Evolutionary conservation across 352 stramenopile genomes (phyloP), one percentile per base, ranked within the genome.

Genomic region (Albugo laibachii): DNA sequence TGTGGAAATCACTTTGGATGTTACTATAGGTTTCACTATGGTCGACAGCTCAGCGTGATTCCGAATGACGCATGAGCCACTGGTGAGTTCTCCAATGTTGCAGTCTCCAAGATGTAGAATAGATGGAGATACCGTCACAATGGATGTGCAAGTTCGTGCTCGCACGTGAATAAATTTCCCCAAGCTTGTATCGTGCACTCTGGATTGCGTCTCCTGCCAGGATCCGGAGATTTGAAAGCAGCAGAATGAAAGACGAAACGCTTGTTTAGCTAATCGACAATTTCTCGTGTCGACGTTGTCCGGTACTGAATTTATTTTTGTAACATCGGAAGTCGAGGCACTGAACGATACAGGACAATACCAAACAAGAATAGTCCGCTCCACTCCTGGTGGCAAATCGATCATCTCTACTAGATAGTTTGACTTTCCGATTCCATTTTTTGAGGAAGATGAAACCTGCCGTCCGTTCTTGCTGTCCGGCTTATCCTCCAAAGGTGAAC

Each of bases 361-460:
- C 80, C 77, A 93, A 46, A 93, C 71, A 19, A 89, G 61, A 49
- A 93, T 87, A n/a, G 75, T 93, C 14, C 80, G 70, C 53, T 93
- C 80, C 11, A 86, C 67, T 20, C 80, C 80, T 49, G 80, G 80
- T 15, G 77, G 63, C n/a, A 93, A 48, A 48, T 91, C 78, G 47
- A 93, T 69, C 6, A 70, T 89, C 58, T 93, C 80, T 19, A 93
- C 78, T 24, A 91, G 53, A 43, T 85, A 93, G 50, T 93, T 93
- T 0, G 77, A 43, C 8, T 24, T 24, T 43, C 16, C 38, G 20
- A 8, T 31, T 10, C 24, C 24, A 31, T 31, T 31, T 8, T 31
- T 31, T 8, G 24, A 8, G 8, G 24, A 31, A 8, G 24, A 31
- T 31, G 8, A 31, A 31, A 31, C 3, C 24, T 31, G 24, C 24